phyloP scores from a whole-genome alignment of 106 monocot genomes.

The Dendrobium catenatum region DNA sequence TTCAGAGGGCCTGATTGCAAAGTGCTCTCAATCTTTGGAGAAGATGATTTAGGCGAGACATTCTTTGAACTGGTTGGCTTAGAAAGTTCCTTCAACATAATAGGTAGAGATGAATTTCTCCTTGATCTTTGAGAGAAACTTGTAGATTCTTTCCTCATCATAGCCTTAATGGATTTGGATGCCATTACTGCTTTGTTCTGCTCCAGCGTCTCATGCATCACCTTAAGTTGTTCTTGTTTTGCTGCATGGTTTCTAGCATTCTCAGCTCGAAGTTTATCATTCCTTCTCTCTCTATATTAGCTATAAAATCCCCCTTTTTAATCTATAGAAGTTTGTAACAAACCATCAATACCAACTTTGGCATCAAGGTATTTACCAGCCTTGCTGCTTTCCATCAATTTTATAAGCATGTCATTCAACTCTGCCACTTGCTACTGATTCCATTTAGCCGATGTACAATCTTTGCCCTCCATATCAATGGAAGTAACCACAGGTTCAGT shows the following conservation, averaged over 20 bases:
- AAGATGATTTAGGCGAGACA: slow-evolving; percentile 33
- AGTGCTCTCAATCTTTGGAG: slow-evolving; percentile 31
- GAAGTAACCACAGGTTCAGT: slow-evolving; percentile 13
- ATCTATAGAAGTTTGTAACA: slow-evolving; percentile 22
- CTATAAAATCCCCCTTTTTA: slow-evolving; percentile 43
- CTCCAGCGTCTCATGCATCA: slow-evolving; percentile 37
- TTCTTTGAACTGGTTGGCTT: slow-evolving; percentile 51
- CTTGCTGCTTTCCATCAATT: slow-evolving; percentile 67
- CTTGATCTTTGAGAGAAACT: slow-evolving; percentile 41
- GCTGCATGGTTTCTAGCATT: slow-evolving; percentile 32
- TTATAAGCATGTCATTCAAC: slow-evolving; percentile 75
- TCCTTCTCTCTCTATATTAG: slow-evolving; percentile 59
- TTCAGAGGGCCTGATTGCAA: slow-evolving; percentile 27
- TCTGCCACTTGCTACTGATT: slow-evolving; percentile 79
- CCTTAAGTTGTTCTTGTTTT: slow-evolving; percentile 44
- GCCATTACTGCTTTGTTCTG: slow-evolving; percentile 36
- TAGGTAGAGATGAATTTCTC: slow-evolving; percentile 79
- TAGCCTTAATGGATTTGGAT: slow-evolving; percentile 24
- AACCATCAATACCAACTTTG: slow-evolving; percentile 2
- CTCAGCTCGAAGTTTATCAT: slow-evolving; percentile 54
- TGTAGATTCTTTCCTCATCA: slow-evolving; percentile 32
- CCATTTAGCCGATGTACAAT: slow-evolving; percentile 63
- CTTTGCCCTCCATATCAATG: slow-evolving; percentile 31
- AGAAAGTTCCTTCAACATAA: slow-evolving; percentile 42
- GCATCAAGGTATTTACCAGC: slow-evolving; percentile 29